Evolutionary conservation across 2,329 filamentous ascomycete species (phyloP).

Genomic region (Knufia fluminis): DNA sequence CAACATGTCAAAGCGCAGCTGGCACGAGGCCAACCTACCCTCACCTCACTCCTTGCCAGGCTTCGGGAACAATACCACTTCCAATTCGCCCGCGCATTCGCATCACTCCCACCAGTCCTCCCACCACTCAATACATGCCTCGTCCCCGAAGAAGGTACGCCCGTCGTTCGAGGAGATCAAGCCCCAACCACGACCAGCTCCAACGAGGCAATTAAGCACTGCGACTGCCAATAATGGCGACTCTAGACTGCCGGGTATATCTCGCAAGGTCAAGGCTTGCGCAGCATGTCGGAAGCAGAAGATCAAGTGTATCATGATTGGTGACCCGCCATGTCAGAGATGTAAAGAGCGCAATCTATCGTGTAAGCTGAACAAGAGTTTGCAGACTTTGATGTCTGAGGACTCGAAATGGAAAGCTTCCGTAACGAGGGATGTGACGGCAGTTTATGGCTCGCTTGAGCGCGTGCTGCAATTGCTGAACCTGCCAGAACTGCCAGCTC

Average conservation of each 20-base stretch:
- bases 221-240: slow-evolving; percentile 18
- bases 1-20: slow-evolving; percentile 23
- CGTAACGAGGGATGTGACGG: slow-evolving; percentile 26
- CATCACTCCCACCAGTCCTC: slow-evolving; percentile 9
- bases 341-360: slow-evolving; percentile 42
- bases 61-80: slow-evolving; percentile 3
- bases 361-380: slow-evolving; percentile 45
- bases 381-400: slow-evolving; percentile 40
- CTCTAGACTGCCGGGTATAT: slow-evolving; percentile 27
- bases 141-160: slow-evolving; percentile 16
- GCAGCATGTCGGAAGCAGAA: slow-evolving; percentile 47
- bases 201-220: slow-evolving; percentile 11
- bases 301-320: slow-evolving; percentile 45
- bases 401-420: slow-evolving; percentile 37
- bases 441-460: slow-evolving; percentile 25
- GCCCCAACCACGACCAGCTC: background rate
- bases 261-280: slow-evolving; percentile 40
- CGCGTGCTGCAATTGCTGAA: slow-evolving; percentile 31
- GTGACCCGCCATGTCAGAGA: slow-evolving; percentile 40
- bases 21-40: slow-evolving; percentile 22
- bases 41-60: slow-evolving; percentile 16
- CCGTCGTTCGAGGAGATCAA: slow-evolving; percentile 17
- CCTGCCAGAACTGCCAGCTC: slow-evolving; percentile 30
- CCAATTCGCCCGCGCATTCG: slow-evolving; percentile 13
- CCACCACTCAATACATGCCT: slow-evolving; percentile 1